Evolutionary conservation across 1,139 yeast species (phyloP).

Genomic region (Magnusiomyces suaveolens): DNA sequence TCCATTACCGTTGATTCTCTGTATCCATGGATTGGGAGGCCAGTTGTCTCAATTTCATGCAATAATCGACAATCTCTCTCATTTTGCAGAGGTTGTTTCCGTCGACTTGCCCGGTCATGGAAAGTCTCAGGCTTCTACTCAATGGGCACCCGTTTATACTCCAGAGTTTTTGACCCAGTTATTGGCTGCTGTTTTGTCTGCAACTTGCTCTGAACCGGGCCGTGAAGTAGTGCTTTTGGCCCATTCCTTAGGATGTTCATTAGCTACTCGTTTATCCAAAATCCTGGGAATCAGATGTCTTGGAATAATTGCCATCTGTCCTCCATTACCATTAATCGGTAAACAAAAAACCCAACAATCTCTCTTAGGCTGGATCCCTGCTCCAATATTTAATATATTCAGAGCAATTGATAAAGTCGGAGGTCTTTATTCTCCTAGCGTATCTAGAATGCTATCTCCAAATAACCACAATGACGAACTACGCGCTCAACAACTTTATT

Average conservation of each 20-base stretch:
- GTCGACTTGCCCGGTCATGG: conserved; percentile 76
- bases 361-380: conserved; percentile 35
- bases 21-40: conserved; percentile 72
- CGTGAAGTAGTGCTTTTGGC: conserved; percentile 52
- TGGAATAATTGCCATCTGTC: conserved; percentile 35
- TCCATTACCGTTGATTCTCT: conserved; percentile 46
- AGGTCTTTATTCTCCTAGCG: conserved; percentile 53
- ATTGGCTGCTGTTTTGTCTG: conserved; percentile 26
- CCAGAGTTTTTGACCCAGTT: conserved; percentile 44
- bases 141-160: conserved; percentile 34
- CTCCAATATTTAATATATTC: conserved; percentile 42
- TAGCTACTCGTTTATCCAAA: conserved; percentile 43
- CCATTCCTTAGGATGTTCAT: conserved; percentile 68
- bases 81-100: conserved; percentile 54
- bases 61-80: conserved; percentile 53
- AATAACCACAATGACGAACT: conserved; percentile 31
- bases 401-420: conserved; percentile 53
- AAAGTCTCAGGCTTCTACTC: conserved; percentile 29
- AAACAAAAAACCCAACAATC: conserved; percentile 22
- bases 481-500: conserved; percentile 51
- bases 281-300: conserved; percentile 32
- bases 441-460: conserved; percentile 42
- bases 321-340: conserved; percentile 41
- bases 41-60: conserved; percentile 66
- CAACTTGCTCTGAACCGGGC: conserved; percentile 15